Percentiles rank a stretch among this genome's conserved stretches.
Evolutionary conservation across 257 asterid species (phyloP).

Genomic region (Ilex asprella): DNA sequence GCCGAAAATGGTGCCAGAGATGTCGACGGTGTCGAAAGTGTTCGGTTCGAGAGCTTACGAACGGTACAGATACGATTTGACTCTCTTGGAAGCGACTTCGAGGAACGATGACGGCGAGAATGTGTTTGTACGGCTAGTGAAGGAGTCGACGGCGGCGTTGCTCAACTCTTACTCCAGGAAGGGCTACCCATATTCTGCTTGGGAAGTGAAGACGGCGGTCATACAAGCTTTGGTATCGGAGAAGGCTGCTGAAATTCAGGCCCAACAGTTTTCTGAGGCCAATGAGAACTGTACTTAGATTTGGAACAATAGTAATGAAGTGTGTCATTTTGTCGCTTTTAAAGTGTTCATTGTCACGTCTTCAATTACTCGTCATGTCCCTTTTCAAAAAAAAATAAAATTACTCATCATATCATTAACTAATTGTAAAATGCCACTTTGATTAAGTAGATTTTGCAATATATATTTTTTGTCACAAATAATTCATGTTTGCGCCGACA

Average conservation of each 20-base stretch:
- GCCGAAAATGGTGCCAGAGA: constrained; percentile 81
- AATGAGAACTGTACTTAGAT: constrained; percentile 47
- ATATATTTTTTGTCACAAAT: too few relatives aligned
- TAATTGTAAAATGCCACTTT: too few relatives aligned
- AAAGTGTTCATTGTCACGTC: too few relatives aligned
- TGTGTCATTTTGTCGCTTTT: too few relatives aligned
- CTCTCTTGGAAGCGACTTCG: constrained; percentile 60
- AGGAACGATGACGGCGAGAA: constrained; percentile 37
- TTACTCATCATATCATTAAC: too few relatives aligned
- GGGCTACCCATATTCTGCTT: constrained; percentile 66
- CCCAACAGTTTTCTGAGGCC: constrained; percentile 46
- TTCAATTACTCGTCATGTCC: too few relatives aligned
- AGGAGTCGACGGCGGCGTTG: constrained; percentile 84
- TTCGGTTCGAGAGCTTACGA: constrained; percentile 77
- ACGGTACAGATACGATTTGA: constrained; percentile 54
- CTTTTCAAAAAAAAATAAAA: too few relatives aligned
- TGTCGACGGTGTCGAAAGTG: constrained; percentile 62
- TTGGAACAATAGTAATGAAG: neutral
- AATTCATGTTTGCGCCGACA: too few relatives aligned
- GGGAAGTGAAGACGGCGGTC: constrained; percentile 83
- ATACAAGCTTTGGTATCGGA: constrained; percentile 70
- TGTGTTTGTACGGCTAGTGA: constrained; percentile 43
- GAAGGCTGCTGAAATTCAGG: constrained; percentile 54
- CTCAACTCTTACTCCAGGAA: constrained; percentile 69
- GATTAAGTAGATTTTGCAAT: too few relatives aligned